Conservation (phyloP, 129 eudicot genomes). For the Artemisia argyi region DNA sequence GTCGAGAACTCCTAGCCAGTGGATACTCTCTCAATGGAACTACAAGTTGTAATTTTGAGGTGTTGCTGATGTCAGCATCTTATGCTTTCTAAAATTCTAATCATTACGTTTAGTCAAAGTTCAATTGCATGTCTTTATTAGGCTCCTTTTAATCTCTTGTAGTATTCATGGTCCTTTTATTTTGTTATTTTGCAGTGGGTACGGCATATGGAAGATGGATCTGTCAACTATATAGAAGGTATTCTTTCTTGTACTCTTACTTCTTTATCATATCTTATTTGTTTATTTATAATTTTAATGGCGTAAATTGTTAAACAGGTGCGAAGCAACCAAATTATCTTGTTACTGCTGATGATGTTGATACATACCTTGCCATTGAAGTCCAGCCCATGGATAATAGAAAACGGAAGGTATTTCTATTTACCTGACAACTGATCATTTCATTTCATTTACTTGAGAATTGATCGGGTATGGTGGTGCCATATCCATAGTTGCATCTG, state of each 20-base stretch:
- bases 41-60: constrained; percentile 98
- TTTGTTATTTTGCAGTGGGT: constrained; percentile 72
- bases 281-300: constrained; percentile 1
- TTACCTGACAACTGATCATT: constrained; percentile 13
- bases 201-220: constrained; percentile 96
- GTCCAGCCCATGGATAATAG: constrained; percentile 96
- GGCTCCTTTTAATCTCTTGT: neutral
- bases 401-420: constrained; percentile 67
- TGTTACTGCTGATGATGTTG: constrained; percentile 91
- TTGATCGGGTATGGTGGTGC: neutral
- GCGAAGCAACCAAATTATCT: constrained; percentile 93
- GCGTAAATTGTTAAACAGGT: constrained; percentile 48
- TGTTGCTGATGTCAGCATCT: constrained; percentile 28
- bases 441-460: constrained; percentile 8
- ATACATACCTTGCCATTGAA: constrained; percentile 85
- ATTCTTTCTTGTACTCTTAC: constrained; percentile 20
- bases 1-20: constrained; percentile 78
- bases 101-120: neutral
- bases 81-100: constrained; percentile 10
- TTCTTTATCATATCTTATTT: neutral
- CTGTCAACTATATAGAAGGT: constrained; percentile 86
- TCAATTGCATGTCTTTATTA: constrained; percentile 12
- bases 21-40: constrained; percentile 94
- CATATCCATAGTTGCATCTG: neutral
- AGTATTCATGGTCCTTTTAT: neutral